These are phyloP conservation scores for Cornus florida DNA, from an alignment of 148 eudicot genomes.

Conservation along the genomic window DNA sequence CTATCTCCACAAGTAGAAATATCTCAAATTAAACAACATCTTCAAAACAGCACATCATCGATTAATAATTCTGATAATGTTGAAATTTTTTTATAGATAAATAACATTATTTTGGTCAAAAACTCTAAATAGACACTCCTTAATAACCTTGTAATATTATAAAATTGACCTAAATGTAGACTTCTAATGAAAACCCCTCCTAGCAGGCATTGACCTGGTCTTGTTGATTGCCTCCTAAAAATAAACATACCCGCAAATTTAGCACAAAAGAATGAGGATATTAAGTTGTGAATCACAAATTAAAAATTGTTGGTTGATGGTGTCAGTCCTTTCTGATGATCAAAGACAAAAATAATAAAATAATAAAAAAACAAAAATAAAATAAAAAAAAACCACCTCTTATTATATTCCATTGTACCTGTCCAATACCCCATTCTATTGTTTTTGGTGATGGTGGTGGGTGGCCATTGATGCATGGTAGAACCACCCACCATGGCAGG, in stretches of 20 bases:
- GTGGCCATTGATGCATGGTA: slow-evolving; percentile 6
- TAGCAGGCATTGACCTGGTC: slow-evolving; percentile 10
- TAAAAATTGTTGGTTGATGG: not conserved
- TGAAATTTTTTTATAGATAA: no score
- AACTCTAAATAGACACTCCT: no score
- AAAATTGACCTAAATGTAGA: no score
- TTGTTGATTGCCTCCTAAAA: not conserved
- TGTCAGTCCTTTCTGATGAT: not conserved
- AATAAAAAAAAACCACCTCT: slow-evolving; percentile 7
- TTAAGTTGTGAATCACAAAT: slow-evolving; percentile 5
- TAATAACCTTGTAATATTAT: no score
- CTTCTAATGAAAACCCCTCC: not conserved
- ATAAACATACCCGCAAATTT: not conserved
- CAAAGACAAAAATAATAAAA: not conserved
- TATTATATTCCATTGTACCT: not conserved
- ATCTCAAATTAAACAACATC: no score
- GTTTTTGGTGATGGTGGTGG: not conserved
- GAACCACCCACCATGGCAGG: slow-evolving; percentile 15
- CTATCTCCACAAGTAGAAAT: no score
- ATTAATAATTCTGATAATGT: no score
- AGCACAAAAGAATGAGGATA: not conserved
- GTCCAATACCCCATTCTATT: not conserved
- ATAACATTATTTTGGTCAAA: no score
- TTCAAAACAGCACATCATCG: no score
- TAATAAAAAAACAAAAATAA: no score